Evolutionary conservation across 1,139 yeast genomes (phyloP).

Genomic region (Yamadazyma pseudoaaseri): DNA sequence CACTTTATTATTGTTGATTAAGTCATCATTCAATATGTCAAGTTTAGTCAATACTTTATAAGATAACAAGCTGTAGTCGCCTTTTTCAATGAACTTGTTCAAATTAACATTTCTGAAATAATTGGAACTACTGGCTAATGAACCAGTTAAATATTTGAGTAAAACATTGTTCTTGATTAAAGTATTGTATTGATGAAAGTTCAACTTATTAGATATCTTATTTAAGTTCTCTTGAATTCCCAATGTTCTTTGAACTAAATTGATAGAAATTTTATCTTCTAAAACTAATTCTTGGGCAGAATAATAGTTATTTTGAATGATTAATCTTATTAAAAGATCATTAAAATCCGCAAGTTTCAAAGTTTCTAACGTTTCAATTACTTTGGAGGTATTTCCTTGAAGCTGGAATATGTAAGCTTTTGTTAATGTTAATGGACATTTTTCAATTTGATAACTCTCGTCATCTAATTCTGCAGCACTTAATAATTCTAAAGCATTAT

Average conservation of each 20-base stretch:
- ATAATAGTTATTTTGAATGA: conserved; percentile 34
- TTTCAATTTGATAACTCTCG: conserved; percentile 44
- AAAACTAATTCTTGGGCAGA: conserved; percentile 15
- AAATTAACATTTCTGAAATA: conserved; percentile 22
- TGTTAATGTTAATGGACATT: conserved; percentile 67
- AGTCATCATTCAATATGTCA: conserved; percentile 28
- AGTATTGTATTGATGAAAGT: conserved; percentile 40
- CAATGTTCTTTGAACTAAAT: conserved; percentile 44
- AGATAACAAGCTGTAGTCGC: conserved; percentile 33
- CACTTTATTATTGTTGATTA: conserved; percentile 17
- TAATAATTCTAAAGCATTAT: conserved; percentile 49
- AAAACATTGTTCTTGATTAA: conserved; percentile 45
- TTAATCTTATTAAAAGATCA: conserved; percentile 32
- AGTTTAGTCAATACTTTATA: conserved; percentile 30
- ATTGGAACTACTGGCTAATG: conserved; percentile 26
- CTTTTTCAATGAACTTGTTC: conserved; percentile 18
- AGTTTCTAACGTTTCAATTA: conserved; percentile 35
- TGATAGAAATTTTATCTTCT: conserved; percentile 21
- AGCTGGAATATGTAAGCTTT: conserved; percentile 62
- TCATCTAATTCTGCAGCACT: conserved; percentile 36
- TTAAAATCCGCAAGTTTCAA: conserved; percentile 22
- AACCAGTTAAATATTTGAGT: conserved; percentile 39
- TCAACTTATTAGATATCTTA: conserved; percentile 37
- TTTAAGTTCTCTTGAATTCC: conserved; percentile 39
- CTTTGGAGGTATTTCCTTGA: conserved; percentile 41